Conservation (phyloP, 208 protist genomes). For the Trichomonas vaginalis region DNA sequence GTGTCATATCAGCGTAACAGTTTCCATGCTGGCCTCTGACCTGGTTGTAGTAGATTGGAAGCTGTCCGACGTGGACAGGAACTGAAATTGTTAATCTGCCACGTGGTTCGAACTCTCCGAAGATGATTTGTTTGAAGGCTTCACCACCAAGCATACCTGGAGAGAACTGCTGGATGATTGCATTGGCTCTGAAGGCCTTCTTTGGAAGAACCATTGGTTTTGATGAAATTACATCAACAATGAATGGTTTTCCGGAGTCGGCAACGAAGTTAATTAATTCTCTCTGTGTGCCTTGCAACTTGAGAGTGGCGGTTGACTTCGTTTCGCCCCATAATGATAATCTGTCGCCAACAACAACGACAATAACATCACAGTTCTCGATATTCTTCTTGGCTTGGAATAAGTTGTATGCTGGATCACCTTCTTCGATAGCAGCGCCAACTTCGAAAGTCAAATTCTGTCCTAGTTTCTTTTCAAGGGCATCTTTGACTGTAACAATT, state of each 20-base stretch:
- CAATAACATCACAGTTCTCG: not conserved
- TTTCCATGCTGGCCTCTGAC: constrained; percentile 10
- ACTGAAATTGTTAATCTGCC: constrained; percentile 37
- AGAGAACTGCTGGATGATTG: constrained; percentile 34
- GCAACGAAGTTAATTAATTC: not conserved
- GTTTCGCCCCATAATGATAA: not conserved
- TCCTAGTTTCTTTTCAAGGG: not conserved
- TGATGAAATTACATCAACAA: constrained; percentile 37
- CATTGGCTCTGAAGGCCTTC: not conserved
- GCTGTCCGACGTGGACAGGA: constrained; percentile 14
- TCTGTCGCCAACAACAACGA: not conserved
- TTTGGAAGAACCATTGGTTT: constrained; percentile 28
- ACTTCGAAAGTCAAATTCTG: not conserved
- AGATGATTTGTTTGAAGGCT: constrained; percentile 31
- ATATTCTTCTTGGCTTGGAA: not conserved
- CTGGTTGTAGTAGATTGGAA: not conserved
- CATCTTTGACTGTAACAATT: not conserved
- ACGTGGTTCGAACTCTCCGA: constrained; percentile 27
- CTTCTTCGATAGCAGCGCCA: not conserved
- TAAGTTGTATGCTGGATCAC: not conserved
- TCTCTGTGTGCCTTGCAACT: not conserved
- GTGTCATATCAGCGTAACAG: constrained; percentile 14
- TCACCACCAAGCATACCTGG: constrained; percentile 33
- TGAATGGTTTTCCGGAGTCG: not conserved
- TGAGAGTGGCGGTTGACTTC: not conserved